Evolutionary conservation across 202 grass and related monocot species (phyloP).

Genomic region (Brachypodium distachyon): DNA sequence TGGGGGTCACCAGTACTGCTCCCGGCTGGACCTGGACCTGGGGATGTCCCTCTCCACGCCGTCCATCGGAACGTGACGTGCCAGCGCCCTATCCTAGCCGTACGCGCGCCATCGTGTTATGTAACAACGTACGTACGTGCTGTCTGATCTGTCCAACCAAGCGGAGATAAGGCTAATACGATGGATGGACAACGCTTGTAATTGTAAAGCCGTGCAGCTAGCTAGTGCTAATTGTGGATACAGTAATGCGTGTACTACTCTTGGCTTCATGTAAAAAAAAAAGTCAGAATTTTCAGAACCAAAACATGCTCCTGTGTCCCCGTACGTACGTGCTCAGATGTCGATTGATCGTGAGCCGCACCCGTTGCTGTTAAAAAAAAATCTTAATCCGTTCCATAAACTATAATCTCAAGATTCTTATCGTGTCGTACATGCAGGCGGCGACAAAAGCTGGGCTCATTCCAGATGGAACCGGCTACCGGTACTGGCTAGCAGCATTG

Average conservation of each 20-base stretch:
- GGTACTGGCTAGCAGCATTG: not conserved
- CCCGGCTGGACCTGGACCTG: constrained; percentile 35
- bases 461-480: constrained; percentile 19
- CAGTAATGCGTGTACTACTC: constrained; percentile 5
- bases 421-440: not conserved
- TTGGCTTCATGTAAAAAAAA: constrained; percentile 19
- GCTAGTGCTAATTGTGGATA: constrained; percentile 33
- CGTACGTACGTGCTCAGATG: not conserved
- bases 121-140: no score
- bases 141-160: not conserved
- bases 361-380: not conserved
- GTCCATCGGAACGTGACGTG: constrained; percentile 34
- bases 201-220: constrained; percentile 9
- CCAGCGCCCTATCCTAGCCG: not conserved
- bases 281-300: not conserved
- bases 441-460: constrained; percentile 6
- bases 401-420: not conserved
- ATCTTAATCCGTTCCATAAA: not conserved
- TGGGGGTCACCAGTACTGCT: constrained; percentile 23
- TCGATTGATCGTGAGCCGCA: not conserved
- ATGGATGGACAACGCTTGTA: not conserved
- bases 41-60: constrained; percentile 34
- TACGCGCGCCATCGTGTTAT: no score
- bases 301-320: constrained; percentile 10
- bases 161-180: constrained; percentile 14